Conservation (phyloP, 352 stramenopile genomes). For the Globisporangium abappressorium region DNA sequence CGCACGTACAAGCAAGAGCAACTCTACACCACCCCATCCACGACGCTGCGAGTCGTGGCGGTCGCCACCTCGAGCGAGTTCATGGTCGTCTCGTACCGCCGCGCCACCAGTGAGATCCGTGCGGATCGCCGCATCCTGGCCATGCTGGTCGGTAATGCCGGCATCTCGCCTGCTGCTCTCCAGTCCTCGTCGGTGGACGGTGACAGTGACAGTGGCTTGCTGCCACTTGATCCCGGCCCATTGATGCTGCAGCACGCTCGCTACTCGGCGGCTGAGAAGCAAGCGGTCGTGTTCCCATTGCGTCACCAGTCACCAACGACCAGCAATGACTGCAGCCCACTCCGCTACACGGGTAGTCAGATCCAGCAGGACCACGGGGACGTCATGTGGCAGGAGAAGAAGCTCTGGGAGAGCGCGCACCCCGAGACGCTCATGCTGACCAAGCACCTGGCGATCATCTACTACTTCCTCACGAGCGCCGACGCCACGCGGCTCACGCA, state of each 20-base stretch:
- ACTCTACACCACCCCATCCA: neutral
- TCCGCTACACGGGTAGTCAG: conserved; percentile 3
- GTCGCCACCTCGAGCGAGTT: conserved; percentile 49
- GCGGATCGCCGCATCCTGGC: conserved; percentile 34
- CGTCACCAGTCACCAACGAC: conserved; percentile 12
- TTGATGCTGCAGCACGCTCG: conserved; percentile 6
- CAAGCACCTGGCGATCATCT: conserved; percentile 52
- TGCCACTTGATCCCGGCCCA: conserved; percentile 9
- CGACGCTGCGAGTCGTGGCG: conserved; percentile 35
- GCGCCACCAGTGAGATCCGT: conserved; percentile 40
- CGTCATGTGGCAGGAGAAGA: conserved; percentile 30
- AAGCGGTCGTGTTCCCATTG: conserved; percentile 10
- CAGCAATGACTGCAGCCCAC: neutral
- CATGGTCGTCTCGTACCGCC: conserved; percentile 66
- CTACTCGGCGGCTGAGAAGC: conserved; percentile 1
- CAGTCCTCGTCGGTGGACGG: conserved; percentile 6
- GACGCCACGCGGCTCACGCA: conserved; percentile 27
- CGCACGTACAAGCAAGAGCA: conserved; percentile 3
- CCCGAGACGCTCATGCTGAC: conserved; percentile 33
- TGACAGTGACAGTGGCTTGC: conserved; percentile 14
- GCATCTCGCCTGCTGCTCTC: neutral
- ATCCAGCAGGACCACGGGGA: conserved; percentile 19
- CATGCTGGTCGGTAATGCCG: conserved; percentile 20
- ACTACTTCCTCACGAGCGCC: conserved; percentile 36
- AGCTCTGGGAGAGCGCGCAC: conserved; percentile 42